Evolutionary conservation across 345 rosid species (phyloP), one percentile per base, ranked within the genome.

Genomic region (Populus pruinosa): DNA sequence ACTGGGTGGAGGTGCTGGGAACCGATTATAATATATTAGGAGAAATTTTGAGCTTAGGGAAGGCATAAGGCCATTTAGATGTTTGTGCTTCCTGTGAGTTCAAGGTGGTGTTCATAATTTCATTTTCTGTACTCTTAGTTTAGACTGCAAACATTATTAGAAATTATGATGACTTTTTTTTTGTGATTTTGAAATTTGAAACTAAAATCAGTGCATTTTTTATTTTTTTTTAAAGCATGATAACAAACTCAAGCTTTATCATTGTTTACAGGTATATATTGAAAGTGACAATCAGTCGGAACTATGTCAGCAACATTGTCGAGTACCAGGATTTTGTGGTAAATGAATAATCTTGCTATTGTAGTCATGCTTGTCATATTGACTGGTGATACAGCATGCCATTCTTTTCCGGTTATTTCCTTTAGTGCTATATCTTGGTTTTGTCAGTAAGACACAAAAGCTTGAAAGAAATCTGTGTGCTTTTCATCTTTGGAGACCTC

Each of bases 311-410:
- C 81, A 96, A 93, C 86, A 89, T 96, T 47, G 84, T 93, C 72
- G 97, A 96, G 87, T 88, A 93, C 80, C 98, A 93, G 77, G 99
- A 96, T 77, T 91, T 96, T 83, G 85, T 90, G 94, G 98, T 96
- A 93, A 39, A 18, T 29, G 35, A 70, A 13, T 69, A 18, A 29
- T 59, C 36, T 17, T 27, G 25, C 67, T 70, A 16, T 69, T 35
- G 31, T 71, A 9, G 44, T 27, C 10, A 47, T 29, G 14, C 4
- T 56, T 50, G 23, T 66, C n/a, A 29, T 47, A 44, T 62, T 66
- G 50, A 25, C 16, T 17, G 55, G 14, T 35, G 68, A 64, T 14
- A 23, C 50, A 56, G 39, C 71, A 20, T 0, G 8, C 1, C 6
- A 18, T 6, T n/a, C 33, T 23, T 36, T 31, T 67, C 49, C 27